Conservation (phyloP, 2,329 filamentous ascomycete genomes). For the Raffaelea arxii region DNA sequence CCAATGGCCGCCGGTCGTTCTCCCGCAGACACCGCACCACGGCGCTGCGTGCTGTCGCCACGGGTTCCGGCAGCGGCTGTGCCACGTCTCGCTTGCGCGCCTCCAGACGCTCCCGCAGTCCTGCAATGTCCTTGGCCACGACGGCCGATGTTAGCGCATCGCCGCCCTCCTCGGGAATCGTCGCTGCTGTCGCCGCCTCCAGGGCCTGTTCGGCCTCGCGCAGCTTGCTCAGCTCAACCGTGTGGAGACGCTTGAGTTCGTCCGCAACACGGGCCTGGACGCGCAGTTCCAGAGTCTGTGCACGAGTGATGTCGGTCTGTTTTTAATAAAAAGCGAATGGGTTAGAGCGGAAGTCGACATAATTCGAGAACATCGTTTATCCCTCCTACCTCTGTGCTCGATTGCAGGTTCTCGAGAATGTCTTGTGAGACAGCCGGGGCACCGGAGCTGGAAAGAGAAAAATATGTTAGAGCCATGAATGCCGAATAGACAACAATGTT, state of each 20-base stretch:
- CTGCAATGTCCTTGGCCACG: conserved; percentile 50
- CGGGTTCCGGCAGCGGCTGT: conserved; percentile 57
- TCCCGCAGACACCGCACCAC: conserved; percentile 73
- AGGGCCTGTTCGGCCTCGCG: conserved; percentile 31
- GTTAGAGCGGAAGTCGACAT: not conserved
- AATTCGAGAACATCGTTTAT: no score
- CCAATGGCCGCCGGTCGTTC: conserved; percentile 78
- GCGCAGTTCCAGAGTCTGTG: conserved; percentile 73
- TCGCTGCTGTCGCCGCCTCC: conserved; percentile 11
- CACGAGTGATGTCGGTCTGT: conserved; percentile 81
- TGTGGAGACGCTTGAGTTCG: conserved; percentile 73
- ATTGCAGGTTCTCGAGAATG: conserved; percentile 73
- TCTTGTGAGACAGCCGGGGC: conserved; percentile 61
- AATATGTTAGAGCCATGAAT: not conserved
- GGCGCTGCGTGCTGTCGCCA: conserved; percentile 65
- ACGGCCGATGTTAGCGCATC: conserved; percentile 14
- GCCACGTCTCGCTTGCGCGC: conserved; percentile 52
- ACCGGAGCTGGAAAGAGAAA: conserved; percentile 22
- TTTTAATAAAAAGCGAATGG: not conserved
- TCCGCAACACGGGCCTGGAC: conserved; percentile 78
- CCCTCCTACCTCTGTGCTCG: conserved; percentile 77
- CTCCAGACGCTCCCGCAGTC: conserved; percentile 49
- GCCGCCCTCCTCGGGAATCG: not conserved
- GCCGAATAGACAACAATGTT: not conserved
- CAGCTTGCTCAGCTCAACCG: conserved; percentile 60